Evolutionary conservation across 1,284 basidiomycete species (phyloP).

Genomic region (Tilletia horrida): DNA sequence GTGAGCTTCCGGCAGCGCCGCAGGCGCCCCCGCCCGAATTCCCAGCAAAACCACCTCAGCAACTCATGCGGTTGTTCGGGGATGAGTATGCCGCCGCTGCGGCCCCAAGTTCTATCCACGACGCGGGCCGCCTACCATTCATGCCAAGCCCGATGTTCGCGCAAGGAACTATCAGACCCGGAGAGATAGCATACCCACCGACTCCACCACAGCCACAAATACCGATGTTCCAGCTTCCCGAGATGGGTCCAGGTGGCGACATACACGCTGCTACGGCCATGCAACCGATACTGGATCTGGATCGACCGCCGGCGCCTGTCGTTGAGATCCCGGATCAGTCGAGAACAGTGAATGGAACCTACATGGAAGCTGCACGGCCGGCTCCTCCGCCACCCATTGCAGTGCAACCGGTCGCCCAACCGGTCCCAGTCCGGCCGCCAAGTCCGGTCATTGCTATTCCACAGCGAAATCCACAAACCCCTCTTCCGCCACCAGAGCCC

Average conservation of each 20-base stretch:
- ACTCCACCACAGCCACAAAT: slow-evolving; percentile 4
- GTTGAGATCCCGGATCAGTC: too few relatives aligned
- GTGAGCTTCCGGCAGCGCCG: neutral
- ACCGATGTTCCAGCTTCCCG: slow-evolving; percentile 9
- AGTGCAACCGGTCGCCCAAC: too few relatives aligned
- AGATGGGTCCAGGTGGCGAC: neutral
- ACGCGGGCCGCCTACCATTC: neutral
- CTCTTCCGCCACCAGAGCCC: too few relatives aligned
- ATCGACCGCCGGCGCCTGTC: neutral
- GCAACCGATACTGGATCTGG: neutral
- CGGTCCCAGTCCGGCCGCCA: too few relatives aligned
- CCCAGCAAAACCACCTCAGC: neutral
- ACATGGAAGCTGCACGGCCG: too few relatives aligned
- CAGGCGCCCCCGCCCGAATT: neutral
- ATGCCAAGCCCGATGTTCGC: slow-evolving; percentile 6
- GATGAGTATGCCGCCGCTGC: neutral
- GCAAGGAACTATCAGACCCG: neutral
- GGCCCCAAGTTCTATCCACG: neutral
- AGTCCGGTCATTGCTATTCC: too few relatives aligned
- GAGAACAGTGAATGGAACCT: too few relatives aligned
- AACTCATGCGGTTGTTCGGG: neutral
- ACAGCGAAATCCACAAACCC: too few relatives aligned
- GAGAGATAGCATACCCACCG: neutral
- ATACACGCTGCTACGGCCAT: slow-evolving; percentile 3
- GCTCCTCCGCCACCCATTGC: too few relatives aligned